Base-by-base conservation (phyloP, 441 rosid species). In the Corymbia citriodora region DNA sequence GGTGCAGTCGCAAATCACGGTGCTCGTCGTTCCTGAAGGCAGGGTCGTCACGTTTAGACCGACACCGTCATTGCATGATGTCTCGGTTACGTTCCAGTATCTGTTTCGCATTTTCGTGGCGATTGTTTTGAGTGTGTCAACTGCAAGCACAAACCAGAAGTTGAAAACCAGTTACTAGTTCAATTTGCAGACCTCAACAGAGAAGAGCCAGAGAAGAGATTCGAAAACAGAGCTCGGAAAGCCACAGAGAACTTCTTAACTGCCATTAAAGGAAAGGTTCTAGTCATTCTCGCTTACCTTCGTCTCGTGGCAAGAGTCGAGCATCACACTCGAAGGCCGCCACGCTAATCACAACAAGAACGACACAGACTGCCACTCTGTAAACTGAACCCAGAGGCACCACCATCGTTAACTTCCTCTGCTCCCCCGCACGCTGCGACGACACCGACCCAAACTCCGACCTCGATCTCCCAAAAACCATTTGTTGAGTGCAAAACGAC, bases 1-100 rank as follows among this genome's bases (percentile, higher is more conserved):
- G 70, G 93, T 50, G 88, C 99, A 96, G 89, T 95, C 27, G 74
- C 98, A 96, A 16, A 89, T 12, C 40, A 97, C 94, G 63, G n/a
- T 91, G 91, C 95, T 92, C 31, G 7, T 14, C 74, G 54, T 21
- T 7, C 2, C 12, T 7, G 9, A 65, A 36, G 70, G 14, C 1
- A 14, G 23, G 40, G 40, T 63, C 70, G 10, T 45, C 45, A 53
- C 72, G 70, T 92, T 95, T 95, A 96, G 95, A 55, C 90, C 91
- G 48, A 18, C 13, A 54, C 93, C 93, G 12, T 87, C 59, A 55
- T 16, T 48, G 92, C 99, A 96, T 65, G 97, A 94, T 68, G 79
- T 92, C 55, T 18, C 91, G 55, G 45, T 90, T 53, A 95, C 90
- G 55, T n/a, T 92, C 92, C 93, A 93, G 63, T 89, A 54, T 17